These are phyloP conservation scores for Psilocybe cyanescens DNA, from an alignment of 768 basidiomycete genomes.

Conservation along the genomic window DNA sequence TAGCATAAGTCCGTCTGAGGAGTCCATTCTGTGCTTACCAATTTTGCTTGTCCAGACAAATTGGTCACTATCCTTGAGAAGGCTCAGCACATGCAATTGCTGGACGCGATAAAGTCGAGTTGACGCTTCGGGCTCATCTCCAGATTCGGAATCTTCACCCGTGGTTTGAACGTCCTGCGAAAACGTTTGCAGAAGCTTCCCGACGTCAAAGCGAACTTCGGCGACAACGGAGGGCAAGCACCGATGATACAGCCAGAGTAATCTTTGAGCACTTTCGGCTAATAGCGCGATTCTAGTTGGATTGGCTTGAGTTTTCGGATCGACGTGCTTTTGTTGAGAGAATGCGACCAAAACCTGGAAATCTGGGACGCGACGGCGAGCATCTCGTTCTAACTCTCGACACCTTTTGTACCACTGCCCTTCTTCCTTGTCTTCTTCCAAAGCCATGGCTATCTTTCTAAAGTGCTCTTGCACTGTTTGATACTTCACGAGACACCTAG, in stretches of 20 bases:
- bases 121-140: conserved; percentile 14
- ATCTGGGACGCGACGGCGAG: conserved; percentile 79
- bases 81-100: conserved; percentile 77
- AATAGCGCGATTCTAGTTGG: conserved; percentile 61
- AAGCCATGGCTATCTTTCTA: conserved; percentile 45
- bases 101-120: conserved; percentile 48
- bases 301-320: conserved; percentile 21
- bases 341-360: conserved; percentile 86
- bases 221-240: conserved; percentile 74
- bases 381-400: conserved; percentile 75
- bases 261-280: conserved; percentile 76
- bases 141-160: conserved; percentile 17
- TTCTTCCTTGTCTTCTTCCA: conserved; percentile 64
- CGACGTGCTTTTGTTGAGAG: conserved; percentile 56
- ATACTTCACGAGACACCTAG: conserved; percentile 78
- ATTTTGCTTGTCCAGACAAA: conserved; percentile 80
- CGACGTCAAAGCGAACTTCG: conserved; percentile 86
- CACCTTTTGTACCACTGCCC: conserved; percentile 76
- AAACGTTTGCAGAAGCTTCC: conserved; percentile 69
- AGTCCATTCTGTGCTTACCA: conserved; percentile 45
- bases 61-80: conserved; percentile 78
- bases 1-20: neutral
- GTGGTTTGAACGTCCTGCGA: conserved; percentile 10
- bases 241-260: conserved; percentile 86
- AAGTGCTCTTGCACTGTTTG: conserved; percentile 54